Base-by-base conservation (phyloP, 2,329 filamentous ascomycete species). In the Xylogone sp. region DNA sequence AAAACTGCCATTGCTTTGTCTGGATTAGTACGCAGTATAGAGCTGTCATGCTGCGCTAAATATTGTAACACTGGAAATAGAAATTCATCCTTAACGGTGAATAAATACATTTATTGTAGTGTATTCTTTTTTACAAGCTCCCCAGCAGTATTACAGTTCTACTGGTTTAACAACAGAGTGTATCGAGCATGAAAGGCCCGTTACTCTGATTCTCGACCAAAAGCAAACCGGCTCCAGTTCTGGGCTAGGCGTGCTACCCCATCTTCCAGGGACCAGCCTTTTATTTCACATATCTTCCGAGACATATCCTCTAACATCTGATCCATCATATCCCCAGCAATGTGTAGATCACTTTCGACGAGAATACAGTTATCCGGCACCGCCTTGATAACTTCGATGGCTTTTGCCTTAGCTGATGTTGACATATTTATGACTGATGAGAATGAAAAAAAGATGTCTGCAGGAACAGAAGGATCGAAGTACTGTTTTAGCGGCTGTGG, bases 311-410 rank as follows among this genome's bases (percentile, higher is more conserved):
- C 88, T 12, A 99, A 71, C 53, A 82, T 72, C 2, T 73, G 69
- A 65, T 97, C 94, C 88, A 97, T 96, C 47, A 78, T 72, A 1
- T 83, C 75, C 0, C 94, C 94, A 0, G 93, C 94, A 19, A 73
- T 80, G 68, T 97, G 90, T 53, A 97, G 67, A 69, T 99, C 94
- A 65, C 91, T 97, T 70, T 99, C 94, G 2, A 96, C 78, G 19
- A 99, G 76, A 12, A 99, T 73, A 49, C 84, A 79, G 59, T 93
- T 81, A 57, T 90, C 87, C 0, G 94, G 93, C 2, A 95, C 76
- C 2, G 79, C 78, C 53, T 78, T 81, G 45, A 97, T 78, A 19
- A 86, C 79, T 19, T 91, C 83, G 21, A 60, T 73, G 75, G 43
- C 55, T 65, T 63, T 68, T 72, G 63, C 62, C 67, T 56, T 71